A percentile compares a stretch with the other conserved stretches of the same genome.
These are phyloP conservation scores for Mycena pura DNA, from an alignment of 768 basidiomycete species.

Conservation along the genomic window DNA sequence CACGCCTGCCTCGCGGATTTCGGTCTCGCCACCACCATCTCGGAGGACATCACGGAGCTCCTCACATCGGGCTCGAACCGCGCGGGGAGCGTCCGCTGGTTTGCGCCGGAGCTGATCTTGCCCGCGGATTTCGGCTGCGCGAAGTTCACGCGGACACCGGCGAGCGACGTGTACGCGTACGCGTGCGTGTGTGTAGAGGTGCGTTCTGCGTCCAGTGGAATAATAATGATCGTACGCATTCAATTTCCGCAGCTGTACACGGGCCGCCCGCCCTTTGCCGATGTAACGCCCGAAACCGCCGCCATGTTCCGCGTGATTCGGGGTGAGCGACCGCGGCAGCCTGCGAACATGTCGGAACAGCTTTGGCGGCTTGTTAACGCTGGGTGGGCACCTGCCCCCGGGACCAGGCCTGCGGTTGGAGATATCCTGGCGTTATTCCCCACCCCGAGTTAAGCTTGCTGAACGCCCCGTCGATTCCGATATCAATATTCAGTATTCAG, in stretches of 20 bases:
- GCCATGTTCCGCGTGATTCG: not conserved
- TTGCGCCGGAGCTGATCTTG: slow-evolving; percentile 42
- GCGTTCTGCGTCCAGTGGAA: not conserved
- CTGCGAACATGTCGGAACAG: not conserved
- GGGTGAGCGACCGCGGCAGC: not conserved
- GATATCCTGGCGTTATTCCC: not conserved
- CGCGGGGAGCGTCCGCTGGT: slow-evolving; percentile 33
- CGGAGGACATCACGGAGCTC: not conserved
- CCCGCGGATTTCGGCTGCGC: slow-evolving; percentile 34
- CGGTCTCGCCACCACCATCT: not conserved
- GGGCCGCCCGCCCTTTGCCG: no score
- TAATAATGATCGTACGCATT: not conserved
- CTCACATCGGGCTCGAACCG: not conserved
- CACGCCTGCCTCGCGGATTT: slow-evolving; percentile 33
- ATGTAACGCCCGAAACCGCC: not conserved
- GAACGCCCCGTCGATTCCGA: no score
- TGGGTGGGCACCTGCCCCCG: not conserved
- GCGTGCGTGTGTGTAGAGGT: slow-evolving; percentile 42
- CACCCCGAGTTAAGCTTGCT: not conserved
- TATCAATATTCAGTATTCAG: no score
- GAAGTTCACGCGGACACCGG: slow-evolving; percentile 31
- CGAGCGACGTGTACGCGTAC: slow-evolving; percentile 41
- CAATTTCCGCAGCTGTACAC: not conserved
- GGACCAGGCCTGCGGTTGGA: not conserved
- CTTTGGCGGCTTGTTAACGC: not conserved